These are phyloP conservation scores for Fusarium irregulare DNA, from an alignment of 2,329 filamentous ascomycete genomes.

Conservation along the genomic window DNA sequence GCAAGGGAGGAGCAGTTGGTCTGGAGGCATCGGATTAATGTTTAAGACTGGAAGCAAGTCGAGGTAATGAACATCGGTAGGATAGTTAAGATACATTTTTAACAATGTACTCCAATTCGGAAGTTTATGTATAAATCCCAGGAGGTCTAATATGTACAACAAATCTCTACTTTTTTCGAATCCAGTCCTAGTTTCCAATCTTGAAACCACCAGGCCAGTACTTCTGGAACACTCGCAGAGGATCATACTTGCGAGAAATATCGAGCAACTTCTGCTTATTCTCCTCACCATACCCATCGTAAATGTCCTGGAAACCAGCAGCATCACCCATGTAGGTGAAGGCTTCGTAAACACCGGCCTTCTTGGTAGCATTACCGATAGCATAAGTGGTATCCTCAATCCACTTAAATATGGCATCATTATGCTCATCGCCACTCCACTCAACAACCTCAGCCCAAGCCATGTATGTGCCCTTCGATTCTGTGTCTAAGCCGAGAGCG, in stretches of 20 bases:
- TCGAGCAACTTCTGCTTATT: slow-evolving; percentile 17
- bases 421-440: slow-evolving; percentile 28
- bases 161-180: too few species aligned
- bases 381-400: slow-evolving; percentile 24
- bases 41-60: too few species aligned
- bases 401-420: slow-evolving; percentile 26
- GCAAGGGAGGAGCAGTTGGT: slow-evolving; percentile 35
- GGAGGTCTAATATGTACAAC: too few species aligned
- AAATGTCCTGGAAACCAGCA: slow-evolving; percentile 22
- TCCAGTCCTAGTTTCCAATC: slow-evolving; percentile 4
- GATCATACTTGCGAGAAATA: slow-evolving; percentile 30
- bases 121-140: too few species aligned
- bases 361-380: slow-evolving; percentile 26
- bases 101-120: too few species aligned
- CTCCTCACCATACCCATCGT: slow-evolving; percentile 20
- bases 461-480: slow-evolving; percentile 27
- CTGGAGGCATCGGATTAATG: slow-evolving; percentile 34
- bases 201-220: slow-evolving; percentile 31
- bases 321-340: slow-evolving; percentile 36
- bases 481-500: slow-evolving; percentile 21
- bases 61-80: too few species aligned
- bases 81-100: too few species aligned
- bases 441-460: slow-evolving; percentile 36
- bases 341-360: slow-evolving; percentile 20
- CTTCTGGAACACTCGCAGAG: slow-evolving; percentile 14